These are phyloP conservation scores for Eucalyptus camaldulensis DNA, from an alignment of 345 rosid genomes.

Conservation along the genomic window DNA sequence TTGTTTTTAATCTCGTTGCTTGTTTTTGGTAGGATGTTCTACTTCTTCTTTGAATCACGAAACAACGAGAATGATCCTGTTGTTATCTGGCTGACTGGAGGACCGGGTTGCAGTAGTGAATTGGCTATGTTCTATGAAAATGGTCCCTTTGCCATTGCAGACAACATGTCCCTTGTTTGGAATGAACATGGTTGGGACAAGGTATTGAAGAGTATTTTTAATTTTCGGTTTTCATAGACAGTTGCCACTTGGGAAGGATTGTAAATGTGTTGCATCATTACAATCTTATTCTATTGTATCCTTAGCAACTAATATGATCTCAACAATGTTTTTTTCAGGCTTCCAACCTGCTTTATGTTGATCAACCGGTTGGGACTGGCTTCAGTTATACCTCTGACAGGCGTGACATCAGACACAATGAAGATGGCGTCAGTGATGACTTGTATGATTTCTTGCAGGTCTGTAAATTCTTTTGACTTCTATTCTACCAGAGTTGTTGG, in stretches of 20 bases:
- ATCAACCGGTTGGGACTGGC: constrained; percentile 98
- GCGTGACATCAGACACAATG: constrained; percentile 81
- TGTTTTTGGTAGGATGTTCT: constrained; percentile 61
- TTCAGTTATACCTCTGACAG: constrained; percentile 85
- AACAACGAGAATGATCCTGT: constrained; percentile 62
- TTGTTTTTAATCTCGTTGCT: background rate
- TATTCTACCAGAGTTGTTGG: background rate
- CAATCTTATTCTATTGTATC: background rate
- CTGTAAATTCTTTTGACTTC: background rate
- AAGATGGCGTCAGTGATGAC: constrained; percentile 83
- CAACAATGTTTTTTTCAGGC: constrained; percentile 23
- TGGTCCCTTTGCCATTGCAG: constrained; percentile 73
- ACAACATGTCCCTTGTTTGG: constrained; percentile 89
- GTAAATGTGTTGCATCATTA: background rate
- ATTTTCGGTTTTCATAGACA: background rate
- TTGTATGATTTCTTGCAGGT: constrained; percentile 98
- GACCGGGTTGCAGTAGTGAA: constrained; percentile 98
- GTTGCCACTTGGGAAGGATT: background rate
- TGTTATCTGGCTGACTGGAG: constrained; percentile 99
- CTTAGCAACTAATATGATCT: background rate
- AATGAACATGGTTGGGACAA: constrained; percentile 86
- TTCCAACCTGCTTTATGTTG: constrained; percentile 89
- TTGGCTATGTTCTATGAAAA: constrained; percentile 98
- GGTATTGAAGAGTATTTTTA: constrained; percentile 18
- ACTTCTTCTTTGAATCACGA: constrained; percentile 98